These are phyloP conservation scores for Hura crepitans DNA, from an alignment of 441 rosid species.

Conservation along the genomic window DNA sequence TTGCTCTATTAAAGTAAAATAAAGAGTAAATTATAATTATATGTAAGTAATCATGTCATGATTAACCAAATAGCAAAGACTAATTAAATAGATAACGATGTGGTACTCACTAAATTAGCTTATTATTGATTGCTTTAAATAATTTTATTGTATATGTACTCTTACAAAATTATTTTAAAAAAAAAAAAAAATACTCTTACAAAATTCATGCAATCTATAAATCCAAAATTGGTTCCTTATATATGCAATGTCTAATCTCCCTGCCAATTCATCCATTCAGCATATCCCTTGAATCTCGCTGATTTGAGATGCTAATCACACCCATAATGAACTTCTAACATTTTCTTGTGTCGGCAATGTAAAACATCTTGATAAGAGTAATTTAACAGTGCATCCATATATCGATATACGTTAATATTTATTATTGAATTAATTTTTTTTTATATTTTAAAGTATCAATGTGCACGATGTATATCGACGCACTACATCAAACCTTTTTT, in stretches of 20 bases:
- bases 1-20: too few relatives aligned
- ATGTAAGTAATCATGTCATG: background rate
- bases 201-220: too few relatives aligned
- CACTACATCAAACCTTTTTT: too few relatives aligned
- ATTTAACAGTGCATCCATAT: too few relatives aligned
- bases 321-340: background rate
- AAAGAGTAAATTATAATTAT: background rate
- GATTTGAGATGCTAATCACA: slow-evolving; percentile 13
- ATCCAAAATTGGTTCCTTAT: background rate
- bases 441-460: too few relatives aligned
- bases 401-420: too few relatives aligned
- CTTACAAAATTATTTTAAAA: too few relatives aligned
- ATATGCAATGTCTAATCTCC: slow-evolving; percentile 9
- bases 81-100: slow-evolving; percentile 3
- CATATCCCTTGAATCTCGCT: slow-evolving; percentile 40
- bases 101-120: background rate
- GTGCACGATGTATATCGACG: too few relatives aligned
- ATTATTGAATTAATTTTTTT: too few relatives aligned
- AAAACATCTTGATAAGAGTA: too few relatives aligned
- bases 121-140: background rate
- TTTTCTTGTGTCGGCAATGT: slow-evolving; percentile 16
- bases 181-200: too few relatives aligned
- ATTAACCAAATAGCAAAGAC: slow-evolving; percentile 6
- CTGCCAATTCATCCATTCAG: slow-evolving; percentile 14
- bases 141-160: slow-evolving; percentile 2